Evolutionary conservation across 2,329 filamentous ascomycete species (phyloP), one percentile per base, ranked within the genome.

Genomic region (Exophiala sideris): DNA sequence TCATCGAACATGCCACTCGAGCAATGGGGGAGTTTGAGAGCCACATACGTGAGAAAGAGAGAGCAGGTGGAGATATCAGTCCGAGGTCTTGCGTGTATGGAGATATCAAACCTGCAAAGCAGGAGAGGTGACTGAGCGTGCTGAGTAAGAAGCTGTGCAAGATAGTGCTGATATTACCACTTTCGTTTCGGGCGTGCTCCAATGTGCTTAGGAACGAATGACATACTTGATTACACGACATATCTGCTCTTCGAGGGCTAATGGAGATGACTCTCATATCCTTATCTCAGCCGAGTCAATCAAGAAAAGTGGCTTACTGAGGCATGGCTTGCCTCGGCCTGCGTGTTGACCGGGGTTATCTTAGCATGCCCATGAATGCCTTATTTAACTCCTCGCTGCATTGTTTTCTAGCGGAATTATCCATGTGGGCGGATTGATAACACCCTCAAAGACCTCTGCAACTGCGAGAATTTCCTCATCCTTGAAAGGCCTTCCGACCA

Each of bases 401-500:
- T n/a, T n/a, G n/a, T n/a, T n/a, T n/a, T n/a, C n/a, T n/a, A n/a
- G n/a, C n/a, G n/a, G n/a, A n/a, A n/a, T n/a, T n/a, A n/a, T n/a
- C n/a, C 12, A 18, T 12, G 7, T 32, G 21, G 20, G 47, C 5
- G 16, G 33, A 47, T 58, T 56, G 16, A 50, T 32, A 12, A 61
- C 44, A 3, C 48, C 3, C 21, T 61, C 56, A 3, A 61, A 41
- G 5, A 33, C 44, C 36, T 56, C 58, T 5, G 52, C 44, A 4
- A 58, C 52, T 8, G 52, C 29, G 5, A 58, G 34, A 7, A 81
- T 62, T 64, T 81, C 79, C 64, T 83, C 80, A 55, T 84, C 80
- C 34, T 79, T 73, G 50, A 76, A 76, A 42, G 75, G 69, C 51
- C 77, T 68, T 1, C 75, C 77, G 8, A 83, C 77, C 14, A 83